Evolutionary conservation across 2,329 filamentous ascomycete species (phyloP), one percentile per base, ranked within the genome.

Genomic region (Rhinocladiella mackenziei): DNA sequence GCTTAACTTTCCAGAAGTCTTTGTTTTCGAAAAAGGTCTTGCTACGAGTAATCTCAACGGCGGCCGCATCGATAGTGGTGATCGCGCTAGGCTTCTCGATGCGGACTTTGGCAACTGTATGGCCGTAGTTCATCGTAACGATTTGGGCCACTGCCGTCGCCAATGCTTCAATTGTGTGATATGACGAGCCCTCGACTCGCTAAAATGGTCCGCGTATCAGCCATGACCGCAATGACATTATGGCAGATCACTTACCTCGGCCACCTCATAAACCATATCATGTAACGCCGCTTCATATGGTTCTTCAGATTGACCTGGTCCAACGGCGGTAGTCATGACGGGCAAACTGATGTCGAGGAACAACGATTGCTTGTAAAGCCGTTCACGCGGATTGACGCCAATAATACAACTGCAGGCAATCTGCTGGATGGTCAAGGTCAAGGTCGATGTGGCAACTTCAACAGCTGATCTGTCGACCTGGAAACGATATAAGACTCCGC

Each of bases 301-400:
- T 25, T 43, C 39, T 32, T 50, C 48, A 6, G 40, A 23, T 7
- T 39, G 26, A 25, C 39, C 36, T 5, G 51, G 30, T 14, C 42
- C 48, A 15, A 53, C 18, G 11, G 43, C 44, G 20, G 41, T 43
- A 25, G 40, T 39, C 9, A 51, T 36, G n/a, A 54, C 38, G 13
- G 46, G 54, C 46, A 50, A 58, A 43, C 55, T 62, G 56, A 67
- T 59, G 22, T 65, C 62, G 34, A 71, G 53, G 47, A 70, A 63
- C 6, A 76, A 68, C 18, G 62, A 64, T 55, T 76, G 73, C 50
- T 73, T 73, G 58, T 74, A 69, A 13, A 71, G 55, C 14, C 73
- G 62, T 58, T 76, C 73, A 49, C 74, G 72, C 2, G 67, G 63
- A 46, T 76, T 75, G n/a, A 76, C 70, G 1, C 73, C 73, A 45